Conservation (phyloP, 202 grass and related monocot genomes). For the Eragrostis tef region DNA sequence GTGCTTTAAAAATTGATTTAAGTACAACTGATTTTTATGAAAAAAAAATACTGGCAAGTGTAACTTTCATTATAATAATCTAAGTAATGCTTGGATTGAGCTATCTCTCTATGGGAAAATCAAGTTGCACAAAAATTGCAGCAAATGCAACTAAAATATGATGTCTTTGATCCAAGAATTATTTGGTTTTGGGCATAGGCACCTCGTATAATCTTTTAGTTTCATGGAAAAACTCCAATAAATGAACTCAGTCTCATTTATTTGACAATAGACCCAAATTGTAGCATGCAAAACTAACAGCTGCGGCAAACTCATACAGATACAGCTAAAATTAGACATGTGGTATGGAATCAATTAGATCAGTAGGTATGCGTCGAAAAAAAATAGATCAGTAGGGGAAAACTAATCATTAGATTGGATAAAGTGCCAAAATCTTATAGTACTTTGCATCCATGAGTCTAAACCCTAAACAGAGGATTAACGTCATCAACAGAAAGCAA, state of each 20-base stretch:
- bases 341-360: not conserved
- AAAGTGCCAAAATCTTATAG: constrained; percentile 8
- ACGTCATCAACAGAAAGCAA: constrained; percentile 35
- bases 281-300: not conserved
- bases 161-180: constrained; percentile 4
- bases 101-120: constrained; percentile 6
- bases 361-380: too few relatives aligned
- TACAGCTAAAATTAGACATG: not conserved
- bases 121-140: not conserved
- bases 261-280: constrained; percentile 8
- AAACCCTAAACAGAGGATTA: constrained; percentile 36
- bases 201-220: constrained; percentile 12
- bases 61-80: not conserved
- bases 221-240: constrained; percentile 27
- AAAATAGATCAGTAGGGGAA: not conserved
- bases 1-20: not conserved
- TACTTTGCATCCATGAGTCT: not conserved
- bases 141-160: constrained; percentile 15
- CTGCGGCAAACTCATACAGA: not conserved
- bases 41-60: constrained; percentile 14
- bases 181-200: constrained; percentile 6
- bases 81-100: constrained; percentile 23
- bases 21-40: not conserved
- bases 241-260: not conserved
- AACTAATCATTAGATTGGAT: constrained; percentile 17